phyloP scores from a whole-genome alignment of 75 land plant genomes.

The Selaginella tamariscina region DNA sequence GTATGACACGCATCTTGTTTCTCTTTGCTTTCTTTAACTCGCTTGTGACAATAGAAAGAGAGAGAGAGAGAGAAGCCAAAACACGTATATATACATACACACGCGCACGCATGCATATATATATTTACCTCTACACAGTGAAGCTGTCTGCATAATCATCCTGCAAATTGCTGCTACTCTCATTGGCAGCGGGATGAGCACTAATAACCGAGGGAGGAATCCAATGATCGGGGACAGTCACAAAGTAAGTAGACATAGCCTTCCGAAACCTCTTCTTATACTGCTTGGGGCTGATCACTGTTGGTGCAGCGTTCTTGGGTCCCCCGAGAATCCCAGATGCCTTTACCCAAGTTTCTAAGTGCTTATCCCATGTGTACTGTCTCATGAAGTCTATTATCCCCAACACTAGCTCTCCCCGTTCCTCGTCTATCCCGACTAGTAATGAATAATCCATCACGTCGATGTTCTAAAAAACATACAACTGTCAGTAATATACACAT shows the following conservation, averaged over 20 bases:
- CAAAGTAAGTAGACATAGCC: slow-evolving; percentile 90
- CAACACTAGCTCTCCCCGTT: slow-evolving; percentile 67
- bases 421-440: slow-evolving; percentile 75
- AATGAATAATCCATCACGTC: slow-evolving; percentile 94
- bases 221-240: slow-evolving; percentile 85
- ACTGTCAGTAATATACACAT: neutral
- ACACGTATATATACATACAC: no score
- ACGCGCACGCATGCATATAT: no score
- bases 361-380: slow-evolving; percentile 99
- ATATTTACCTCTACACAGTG: no score
- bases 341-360: slow-evolving; percentile 93
- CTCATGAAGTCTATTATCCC: slow-evolving; percentile 97
- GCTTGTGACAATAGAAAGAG: no score
- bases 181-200: neutral
- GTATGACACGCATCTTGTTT: no score
- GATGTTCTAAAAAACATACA: slow-evolving; percentile 37
- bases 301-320: slow-evolving; percentile 77
- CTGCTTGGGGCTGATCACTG: slow-evolving; percentile 76
- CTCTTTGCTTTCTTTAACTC: no score
- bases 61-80: no score
- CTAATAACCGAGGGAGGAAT: slow-evolving; percentile 24
- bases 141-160: neutral
- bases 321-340: slow-evolving; percentile 97
- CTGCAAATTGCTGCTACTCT: neutral
- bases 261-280: slow-evolving; percentile 93